phyloP scores from a whole-genome alignment of 352 stramenopile species.

The Pythium scleroteichum region DNA sequence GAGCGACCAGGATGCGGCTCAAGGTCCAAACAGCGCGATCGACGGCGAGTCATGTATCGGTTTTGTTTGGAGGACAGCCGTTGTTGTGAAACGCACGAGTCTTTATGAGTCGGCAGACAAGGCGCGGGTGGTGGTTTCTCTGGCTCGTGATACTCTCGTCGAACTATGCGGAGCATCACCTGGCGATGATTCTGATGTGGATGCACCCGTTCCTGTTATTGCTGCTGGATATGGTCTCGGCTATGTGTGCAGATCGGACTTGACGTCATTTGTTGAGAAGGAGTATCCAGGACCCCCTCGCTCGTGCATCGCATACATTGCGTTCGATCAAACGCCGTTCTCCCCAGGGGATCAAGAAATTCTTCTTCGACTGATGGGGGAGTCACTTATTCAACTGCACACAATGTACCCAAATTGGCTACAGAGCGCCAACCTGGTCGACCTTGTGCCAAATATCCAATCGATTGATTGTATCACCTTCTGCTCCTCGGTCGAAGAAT shows the following conservation, averaged over 20 bases:
- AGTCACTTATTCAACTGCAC: not conserved
- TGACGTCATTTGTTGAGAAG: not conserved
- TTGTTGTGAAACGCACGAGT: not conserved
- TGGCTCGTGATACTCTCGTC: not conserved
- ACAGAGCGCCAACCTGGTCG: not conserved
- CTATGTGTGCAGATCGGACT: not conserved
- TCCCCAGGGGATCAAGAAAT: not conserved
- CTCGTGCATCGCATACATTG: not conserved
- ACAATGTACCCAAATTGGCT: not conserved
- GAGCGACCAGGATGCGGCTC: too few species aligned
- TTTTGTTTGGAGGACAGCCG: not conserved
- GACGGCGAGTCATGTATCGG: too few species aligned
- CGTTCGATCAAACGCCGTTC: not conserved
- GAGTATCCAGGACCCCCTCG: not conserved
- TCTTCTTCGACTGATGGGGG: not conserved
- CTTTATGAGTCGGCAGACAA: not conserved
- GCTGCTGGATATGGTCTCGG: not conserved
- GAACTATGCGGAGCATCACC: not conserved
- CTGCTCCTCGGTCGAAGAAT: not conserved
- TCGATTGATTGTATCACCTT: not conserved
- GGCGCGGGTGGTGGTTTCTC: not conserved
- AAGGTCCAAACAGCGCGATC: too few species aligned
- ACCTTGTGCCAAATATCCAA: not conserved
- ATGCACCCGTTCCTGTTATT: not conserved
- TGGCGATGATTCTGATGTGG: not conserved